phyloP scores from a whole-genome alignment of 176 grass and related monocot species.

The Aegilops speltoides region DNA sequence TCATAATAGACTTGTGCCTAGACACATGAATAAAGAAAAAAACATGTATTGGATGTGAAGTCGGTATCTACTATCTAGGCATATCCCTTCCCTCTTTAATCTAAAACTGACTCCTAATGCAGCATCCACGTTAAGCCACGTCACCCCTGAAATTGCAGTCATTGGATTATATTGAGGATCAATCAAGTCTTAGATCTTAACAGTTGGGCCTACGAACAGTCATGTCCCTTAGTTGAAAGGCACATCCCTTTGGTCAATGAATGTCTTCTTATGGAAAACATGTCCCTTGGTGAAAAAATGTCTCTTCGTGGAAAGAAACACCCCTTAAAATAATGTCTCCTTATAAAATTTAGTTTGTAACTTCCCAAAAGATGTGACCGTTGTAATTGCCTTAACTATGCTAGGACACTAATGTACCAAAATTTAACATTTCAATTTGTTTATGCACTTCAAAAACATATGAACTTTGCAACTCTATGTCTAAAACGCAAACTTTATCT shows the following conservation, averaged over 20 bases:
- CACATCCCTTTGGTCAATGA: too few relatives aligned
- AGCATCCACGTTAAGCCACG: not conserved
- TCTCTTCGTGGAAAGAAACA: not conserved
- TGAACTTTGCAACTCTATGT: not conserved
- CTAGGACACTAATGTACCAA: not conserved
- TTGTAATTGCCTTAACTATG: not conserved
- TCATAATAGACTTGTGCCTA: not conserved
- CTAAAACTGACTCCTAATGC: not conserved
- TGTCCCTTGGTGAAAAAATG: not conserved
- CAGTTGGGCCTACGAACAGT: too few relatives aligned
- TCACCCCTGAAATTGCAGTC: not conserved
- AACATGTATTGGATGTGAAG: not conserved
- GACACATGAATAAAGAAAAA: slow-evolving; percentile 9
- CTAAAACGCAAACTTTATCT: not conserved
- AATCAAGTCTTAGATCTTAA: too few relatives aligned
- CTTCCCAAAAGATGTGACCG: not conserved
- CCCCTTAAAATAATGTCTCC: too few relatives aligned
- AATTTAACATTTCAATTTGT: not conserved
- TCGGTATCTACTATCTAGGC: not conserved
- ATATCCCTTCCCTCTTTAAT: not conserved
- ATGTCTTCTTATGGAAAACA: not conserved
- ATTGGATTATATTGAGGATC: too few relatives aligned
- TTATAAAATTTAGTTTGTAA: not conserved
- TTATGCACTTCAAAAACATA: not conserved
- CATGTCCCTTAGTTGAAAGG: too few relatives aligned